A percentile compares a stretch with the other conserved stretches of the same genome.
These are phyloP conservation scores for Puccinia polysora DNA, from an alignment of 1,284 basidiomycete genomes.

Conservation along the genomic window DNA sequence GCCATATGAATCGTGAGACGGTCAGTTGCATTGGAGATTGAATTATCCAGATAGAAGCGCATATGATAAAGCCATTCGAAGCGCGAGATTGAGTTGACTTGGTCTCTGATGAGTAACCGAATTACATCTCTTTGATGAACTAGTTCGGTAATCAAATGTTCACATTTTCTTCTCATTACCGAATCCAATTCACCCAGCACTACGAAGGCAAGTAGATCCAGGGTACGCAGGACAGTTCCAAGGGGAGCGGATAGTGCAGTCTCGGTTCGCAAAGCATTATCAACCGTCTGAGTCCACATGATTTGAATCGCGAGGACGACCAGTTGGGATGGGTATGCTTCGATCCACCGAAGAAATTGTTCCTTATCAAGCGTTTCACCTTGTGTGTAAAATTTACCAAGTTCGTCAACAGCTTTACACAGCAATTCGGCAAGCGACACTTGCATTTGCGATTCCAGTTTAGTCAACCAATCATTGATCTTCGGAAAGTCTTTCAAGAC, in stretches of 20 bases:
- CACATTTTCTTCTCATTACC: constrained; percentile 90
- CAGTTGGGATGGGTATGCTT: constrained; percentile 87
- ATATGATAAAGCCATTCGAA: constrained; percentile 98
- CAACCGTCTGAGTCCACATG: constrained; percentile 84
- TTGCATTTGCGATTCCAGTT: constrained; percentile 91
- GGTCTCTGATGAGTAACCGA: constrained; percentile 68
- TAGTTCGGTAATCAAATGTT: constrained; percentile 96
- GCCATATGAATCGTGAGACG: constrained; percentile 75
- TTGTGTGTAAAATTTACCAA: constrained; percentile 74
- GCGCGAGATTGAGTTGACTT: constrained; percentile 63
- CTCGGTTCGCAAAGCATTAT: constrained; percentile 63
- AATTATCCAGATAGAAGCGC: constrained; percentile 86
- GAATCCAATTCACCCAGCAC: constrained; percentile 82
- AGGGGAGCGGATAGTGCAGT: constrained; percentile 65
- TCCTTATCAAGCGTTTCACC: constrained; percentile 57
- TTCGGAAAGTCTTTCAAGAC: constrained; percentile 86
- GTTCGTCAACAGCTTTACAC: constrained; percentile 70
- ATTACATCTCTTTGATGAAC: constrained; percentile 96
- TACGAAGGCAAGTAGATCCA: constrained; percentile 91
- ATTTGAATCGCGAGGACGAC: constrained; percentile 91
- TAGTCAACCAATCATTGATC: constrained; percentile 97
- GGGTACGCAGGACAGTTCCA: constrained; percentile 70
- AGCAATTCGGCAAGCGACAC: constrained; percentile 77
- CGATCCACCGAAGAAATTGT: constrained; percentile 81
- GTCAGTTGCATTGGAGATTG: constrained; percentile 69